These are phyloP conservation scores for Davidsoniella neocaledoniae DNA, from an alignment of 2,329 filamentous ascomycete genomes.

Conservation along the genomic window DNA sequence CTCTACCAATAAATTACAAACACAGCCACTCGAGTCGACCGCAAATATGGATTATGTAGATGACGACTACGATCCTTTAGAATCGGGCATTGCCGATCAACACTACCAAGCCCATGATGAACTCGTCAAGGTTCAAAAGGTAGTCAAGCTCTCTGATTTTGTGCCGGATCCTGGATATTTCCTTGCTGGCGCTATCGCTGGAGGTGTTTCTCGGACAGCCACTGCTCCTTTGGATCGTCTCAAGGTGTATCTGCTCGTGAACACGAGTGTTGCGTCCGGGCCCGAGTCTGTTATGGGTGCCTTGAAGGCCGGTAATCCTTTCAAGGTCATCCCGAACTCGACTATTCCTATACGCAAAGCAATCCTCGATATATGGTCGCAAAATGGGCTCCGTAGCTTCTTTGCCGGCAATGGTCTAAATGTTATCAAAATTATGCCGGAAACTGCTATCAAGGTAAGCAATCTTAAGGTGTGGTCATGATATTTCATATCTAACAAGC, in stretches of 20 bases:
- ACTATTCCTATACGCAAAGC: slow-evolving; percentile 63
- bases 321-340: slow-evolving; percentile 48
- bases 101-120: background rate
- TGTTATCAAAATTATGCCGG: slow-evolving; percentile 94
- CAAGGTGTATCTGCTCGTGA: slow-evolving; percentile 93
- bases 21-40: no score
- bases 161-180: slow-evolving; percentile 93
- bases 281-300: slow-evolving; percentile 43
- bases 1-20: no score
- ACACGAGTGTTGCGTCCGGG: slow-evolving; percentile 37
- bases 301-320: slow-evolving; percentile 51
- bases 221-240: slow-evolving; percentile 92
- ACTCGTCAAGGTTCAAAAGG: slow-evolving; percentile 8
- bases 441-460: slow-evolving; percentile 72
- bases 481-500: background rate
- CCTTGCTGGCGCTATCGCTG: slow-evolving; percentile 82
- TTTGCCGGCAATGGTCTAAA: slow-evolving; percentile 78
- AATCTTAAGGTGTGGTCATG: slow-evolving; percentile 10
- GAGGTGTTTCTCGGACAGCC: slow-evolving; percentile 84
- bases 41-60: no score
- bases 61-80: no score
- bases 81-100: background rate
- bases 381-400: slow-evolving; percentile 5
- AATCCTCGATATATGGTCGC: slow-evolving; percentile 1
- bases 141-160: slow-evolving; percentile 43